A percentile compares a stretch with the other conserved stretches of the same genome.
These are phyloP conservation scores for Claviceps humidiphila DNA, from an alignment of 2,329 filamentous ascomycete species.

Conservation along the genomic window DNA sequence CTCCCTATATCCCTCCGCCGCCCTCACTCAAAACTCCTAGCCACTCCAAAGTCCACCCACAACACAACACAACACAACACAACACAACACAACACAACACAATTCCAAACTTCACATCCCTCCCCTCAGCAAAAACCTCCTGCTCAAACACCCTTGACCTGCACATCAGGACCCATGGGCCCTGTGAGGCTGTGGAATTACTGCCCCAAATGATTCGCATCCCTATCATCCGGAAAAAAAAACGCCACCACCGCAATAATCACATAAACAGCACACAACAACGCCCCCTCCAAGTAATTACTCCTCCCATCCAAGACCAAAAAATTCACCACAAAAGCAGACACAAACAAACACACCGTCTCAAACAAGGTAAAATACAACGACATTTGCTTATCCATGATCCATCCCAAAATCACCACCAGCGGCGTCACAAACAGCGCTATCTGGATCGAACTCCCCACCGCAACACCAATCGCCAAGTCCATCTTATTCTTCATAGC, in stretches of 20 bases:
- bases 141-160: background rate
- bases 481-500: constrained; percentile 68
- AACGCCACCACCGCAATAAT: constrained; percentile 56
- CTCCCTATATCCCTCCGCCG: too few species aligned
- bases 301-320: constrained; percentile 72
- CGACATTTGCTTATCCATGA: constrained; percentile 54
- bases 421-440: constrained; percentile 58
- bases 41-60: too few species aligned
- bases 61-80: too few species aligned
- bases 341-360: constrained; percentile 75
- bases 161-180: too few species aligned
- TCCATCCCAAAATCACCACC: constrained; percentile 60
- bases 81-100: too few species aligned
- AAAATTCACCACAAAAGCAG: constrained; percentile 78
- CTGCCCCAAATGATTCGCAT: constrained; percentile 29
- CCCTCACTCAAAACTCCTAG: too few species aligned
- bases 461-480: constrained; percentile 57
- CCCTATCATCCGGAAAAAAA: constrained; percentile 44
- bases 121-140: too few species aligned
- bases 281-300: constrained; percentile 72
- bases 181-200: background rate
- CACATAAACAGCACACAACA: constrained; percentile 53
- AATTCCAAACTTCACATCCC: too few species aligned
- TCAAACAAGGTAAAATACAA: constrained; percentile 83
- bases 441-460: constrained; percentile 61